Evolutionary conservation across 352 stramenopile species (phyloP).

Genomic region (Phytophthora sp.): DNA sequence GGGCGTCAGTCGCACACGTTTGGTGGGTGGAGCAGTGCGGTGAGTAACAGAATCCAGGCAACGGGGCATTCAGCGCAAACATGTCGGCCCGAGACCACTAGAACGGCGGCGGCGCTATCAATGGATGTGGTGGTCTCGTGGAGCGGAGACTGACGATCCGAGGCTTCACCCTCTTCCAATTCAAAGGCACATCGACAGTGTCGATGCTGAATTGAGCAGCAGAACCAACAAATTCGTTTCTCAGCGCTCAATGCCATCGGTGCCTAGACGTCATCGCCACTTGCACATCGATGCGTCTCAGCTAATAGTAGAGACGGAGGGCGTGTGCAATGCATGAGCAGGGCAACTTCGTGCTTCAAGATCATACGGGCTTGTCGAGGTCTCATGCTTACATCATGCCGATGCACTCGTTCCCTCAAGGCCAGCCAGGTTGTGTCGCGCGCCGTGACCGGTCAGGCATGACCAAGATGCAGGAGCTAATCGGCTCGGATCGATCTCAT

Average conservation of each 20-base stretch:
- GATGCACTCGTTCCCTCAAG: conserved; percentile 1
- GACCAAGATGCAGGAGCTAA: background rate
- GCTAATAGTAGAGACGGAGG: conserved; percentile 7
- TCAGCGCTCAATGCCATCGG: too few relatives aligned
- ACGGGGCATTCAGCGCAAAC: background rate
- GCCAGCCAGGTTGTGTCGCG: conserved; percentile 4
- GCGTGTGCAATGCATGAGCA: conserved; percentile 15
- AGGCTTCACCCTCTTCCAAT: too few relatives aligned
- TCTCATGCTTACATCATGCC: background rate
- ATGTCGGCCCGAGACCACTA: background rate
- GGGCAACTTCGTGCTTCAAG: conserved; percentile 15
- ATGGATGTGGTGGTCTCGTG: background rate
- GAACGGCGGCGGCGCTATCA: background rate
- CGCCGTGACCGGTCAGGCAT: background rate
- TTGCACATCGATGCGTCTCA: background rate
- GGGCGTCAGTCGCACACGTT: conserved; percentile 11
- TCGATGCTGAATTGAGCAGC: too few relatives aligned
- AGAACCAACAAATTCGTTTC: too few relatives aligned
- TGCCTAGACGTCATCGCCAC: too few relatives aligned
- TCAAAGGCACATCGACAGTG: too few relatives aligned
- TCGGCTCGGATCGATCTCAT: background rate
- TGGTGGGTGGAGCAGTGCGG: conserved; percentile 6
- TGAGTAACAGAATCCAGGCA: conserved; percentile 13
- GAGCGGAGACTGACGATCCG: too few relatives aligned
- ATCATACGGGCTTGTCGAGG: conserved; percentile 2